Base-by-base conservation (phyloP, 306 rosid genomes). In the Quercus wislizeni region DNA sequence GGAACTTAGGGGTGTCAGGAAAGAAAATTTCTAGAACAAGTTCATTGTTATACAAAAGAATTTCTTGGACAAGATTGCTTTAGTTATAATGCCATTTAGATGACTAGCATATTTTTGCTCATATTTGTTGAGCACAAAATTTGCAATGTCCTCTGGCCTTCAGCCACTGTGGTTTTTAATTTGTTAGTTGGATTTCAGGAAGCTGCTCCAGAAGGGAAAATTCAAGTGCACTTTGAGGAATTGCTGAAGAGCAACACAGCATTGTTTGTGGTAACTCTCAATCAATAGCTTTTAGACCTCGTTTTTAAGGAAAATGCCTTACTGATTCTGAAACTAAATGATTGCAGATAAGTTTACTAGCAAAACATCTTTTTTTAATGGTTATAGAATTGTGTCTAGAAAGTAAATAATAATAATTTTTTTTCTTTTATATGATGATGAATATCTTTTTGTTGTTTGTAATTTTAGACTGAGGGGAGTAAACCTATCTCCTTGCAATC, bases 141-240 rank as follows among this genome's bases (percentile, higher is more conserved):
- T 49, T 19, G 75, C 35, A 23, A 8, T 51, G 35, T 74, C 33
- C 33, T 82, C 81, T 65, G 65, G 41, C 75, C 72, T 55, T 35
- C 72, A 15, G 58, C 80, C 55, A 59, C 80, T 78, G 20, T 27
- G 73, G 49, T 0, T 82, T 79, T 78, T 52, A 38, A 59, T 82
- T 75, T 75, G 20, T 70, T 46, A 43, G 51, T 74, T 76, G 75
- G 51, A 78, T 85, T 78, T 80, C 89, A 92, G 99, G 99, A 95
- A 88, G 99, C 96, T 63, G 93, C 92, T 76, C 94, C 93, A 0
- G 97, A 92, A 81, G 97, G 98, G 41, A 95, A 95, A 83, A 91
- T 92, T 90, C 97, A 90, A 85, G 86, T 90, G 88, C 94, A 91
- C 86, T 95, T 95, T 76, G 98, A 92, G 92, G 96, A 95, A 62